Conservation (phyloP, 371 early-diverging fungal genomes). For the Blastocladiella emersonii region DNA sequence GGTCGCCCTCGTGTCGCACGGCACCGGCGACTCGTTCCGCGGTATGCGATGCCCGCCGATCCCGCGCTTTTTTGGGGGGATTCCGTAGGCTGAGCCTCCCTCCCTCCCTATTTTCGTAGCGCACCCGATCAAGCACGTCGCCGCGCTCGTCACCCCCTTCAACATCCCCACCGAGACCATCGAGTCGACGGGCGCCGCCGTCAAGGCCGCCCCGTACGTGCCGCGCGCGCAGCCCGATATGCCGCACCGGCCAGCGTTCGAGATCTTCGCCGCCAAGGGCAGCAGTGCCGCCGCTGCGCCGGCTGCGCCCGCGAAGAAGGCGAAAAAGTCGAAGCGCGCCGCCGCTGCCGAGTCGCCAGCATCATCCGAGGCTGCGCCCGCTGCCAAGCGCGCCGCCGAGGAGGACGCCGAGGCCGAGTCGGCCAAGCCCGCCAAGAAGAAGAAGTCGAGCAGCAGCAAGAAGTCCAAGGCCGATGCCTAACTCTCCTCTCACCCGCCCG, state of each 20-base stretch:
- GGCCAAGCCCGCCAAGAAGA: background rate
- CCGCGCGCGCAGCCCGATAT: slow-evolving; percentile 1
- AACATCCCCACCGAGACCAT: background rate
- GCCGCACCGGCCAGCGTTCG: background rate
- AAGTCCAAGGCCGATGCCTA: background rate
- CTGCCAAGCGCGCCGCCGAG: background rate
- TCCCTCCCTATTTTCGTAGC: background rate
- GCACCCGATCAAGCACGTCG: background rate
- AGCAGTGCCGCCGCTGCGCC: background rate
- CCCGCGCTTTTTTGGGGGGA: no score
- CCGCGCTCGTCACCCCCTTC: background rate
- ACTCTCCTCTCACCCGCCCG: no score
- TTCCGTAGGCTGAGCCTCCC: background rate
- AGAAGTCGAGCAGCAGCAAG: background rate
- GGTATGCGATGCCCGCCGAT: background rate
- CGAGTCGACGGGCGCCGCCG: background rate
- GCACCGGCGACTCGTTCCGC: no score
- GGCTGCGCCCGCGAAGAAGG: background rate
- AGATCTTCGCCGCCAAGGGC: background rate
- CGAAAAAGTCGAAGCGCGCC: background rate
- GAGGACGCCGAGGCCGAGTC: background rate
- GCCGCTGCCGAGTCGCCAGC: no score
- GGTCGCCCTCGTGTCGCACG: background rate
- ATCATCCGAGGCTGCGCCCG: no score
- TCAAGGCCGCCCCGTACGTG: background rate